A percentile compares a stretch with the other conserved stretches of the same genome.
Conservation (phyloP, 1,139 yeast genomes). For the Barnettozyma hawaiiensis region DNA sequence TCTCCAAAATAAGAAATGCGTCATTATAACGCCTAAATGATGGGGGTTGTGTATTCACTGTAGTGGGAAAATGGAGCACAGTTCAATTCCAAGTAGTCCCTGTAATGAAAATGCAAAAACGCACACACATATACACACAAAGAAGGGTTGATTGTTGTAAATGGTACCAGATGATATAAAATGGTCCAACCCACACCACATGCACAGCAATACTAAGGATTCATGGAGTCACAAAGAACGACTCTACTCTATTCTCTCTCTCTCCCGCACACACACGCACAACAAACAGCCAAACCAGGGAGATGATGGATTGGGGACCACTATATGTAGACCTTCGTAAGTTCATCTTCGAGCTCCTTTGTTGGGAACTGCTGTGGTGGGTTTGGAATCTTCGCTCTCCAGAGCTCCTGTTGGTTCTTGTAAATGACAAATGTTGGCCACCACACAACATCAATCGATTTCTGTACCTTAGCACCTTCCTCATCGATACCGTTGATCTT, state of each 20-base stretch:
- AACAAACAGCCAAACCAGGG: neutral
- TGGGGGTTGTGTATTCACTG: neutral
- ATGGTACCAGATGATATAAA: too few species aligned
- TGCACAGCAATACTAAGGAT: too few species aligned
- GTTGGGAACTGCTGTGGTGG: slow-evolving; percentile 25
- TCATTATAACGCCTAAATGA: neutral
- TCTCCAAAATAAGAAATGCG: too few species aligned
- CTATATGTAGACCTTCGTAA: slow-evolving; percentile 15
- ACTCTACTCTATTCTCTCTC: neutral
- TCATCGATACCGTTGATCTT: slow-evolving; percentile 21
- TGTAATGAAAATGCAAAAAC: neutral
- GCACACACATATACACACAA: too few species aligned
- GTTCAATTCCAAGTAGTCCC: neutral
- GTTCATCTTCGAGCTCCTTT: slow-evolving; percentile 18
- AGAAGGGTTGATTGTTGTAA: too few species aligned
- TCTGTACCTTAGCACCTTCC: slow-evolving; percentile 19
- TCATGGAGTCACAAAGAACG: too few species aligned
- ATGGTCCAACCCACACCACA: too few species aligned
- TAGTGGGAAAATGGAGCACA: too few species aligned
- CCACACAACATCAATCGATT: slow-evolving; percentile 23
- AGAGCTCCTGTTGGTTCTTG: slow-evolving; percentile 19
- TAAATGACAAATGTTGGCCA: slow-evolving; percentile 26
- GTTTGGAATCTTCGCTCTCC: slow-evolving; percentile 25
- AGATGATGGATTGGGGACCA: neutral
- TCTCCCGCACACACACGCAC: too few species aligned